Percentiles rank a stretch among this genome's conserved stretches.
Evolutionary conservation across 331 rosid species (phyloP).

Genomic region (Malus hybrid): DNA sequence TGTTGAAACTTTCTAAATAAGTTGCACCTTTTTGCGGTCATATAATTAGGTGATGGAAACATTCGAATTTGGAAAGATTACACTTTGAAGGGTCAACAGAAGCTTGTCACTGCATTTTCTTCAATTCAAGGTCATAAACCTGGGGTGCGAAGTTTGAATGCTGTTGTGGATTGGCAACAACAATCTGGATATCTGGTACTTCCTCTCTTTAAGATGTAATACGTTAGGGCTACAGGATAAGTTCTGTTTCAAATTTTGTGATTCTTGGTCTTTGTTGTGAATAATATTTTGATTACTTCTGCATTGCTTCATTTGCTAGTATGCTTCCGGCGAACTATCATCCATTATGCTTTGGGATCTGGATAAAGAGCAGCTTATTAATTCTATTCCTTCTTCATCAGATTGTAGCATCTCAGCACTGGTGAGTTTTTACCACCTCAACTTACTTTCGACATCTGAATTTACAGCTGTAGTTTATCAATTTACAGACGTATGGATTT

Average conservation of each 20-base stretch:
- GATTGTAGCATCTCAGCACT: conserved; percentile 85
- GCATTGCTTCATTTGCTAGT: conserved; percentile 42
- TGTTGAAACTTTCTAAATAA: neutral
- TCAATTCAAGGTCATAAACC: conserved; percentile 89
- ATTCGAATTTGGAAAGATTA: conserved; percentile 94
- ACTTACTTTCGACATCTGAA: neutral
- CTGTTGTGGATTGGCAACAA: conserved; percentile 99
- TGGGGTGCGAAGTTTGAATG: conserved; percentile 71
- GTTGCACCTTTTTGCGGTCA: neutral
- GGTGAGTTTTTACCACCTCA: conserved; percentile 44
- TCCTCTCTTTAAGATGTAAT: conserved; percentile 10
- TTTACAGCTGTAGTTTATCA: neutral
- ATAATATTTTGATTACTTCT: neutral
- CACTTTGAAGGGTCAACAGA: conserved; percentile 62
- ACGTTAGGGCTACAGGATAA: neutral
- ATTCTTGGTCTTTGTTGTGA: neutral
- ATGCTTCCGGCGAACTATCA: conserved; percentile 81
- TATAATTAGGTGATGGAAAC: conserved; percentile 73
- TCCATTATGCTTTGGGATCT: conserved; percentile 85
- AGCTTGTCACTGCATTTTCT: conserved; percentile 94
- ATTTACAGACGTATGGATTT: neutral
- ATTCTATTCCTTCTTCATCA: conserved; percentile 67
- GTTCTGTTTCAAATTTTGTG: neutral
- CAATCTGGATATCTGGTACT: conserved; percentile 90
- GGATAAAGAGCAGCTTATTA: conserved; percentile 77